phyloP scores from a whole-genome alignment of 164 flowering plant genomes.

The Vitis rupestris region DNA sequence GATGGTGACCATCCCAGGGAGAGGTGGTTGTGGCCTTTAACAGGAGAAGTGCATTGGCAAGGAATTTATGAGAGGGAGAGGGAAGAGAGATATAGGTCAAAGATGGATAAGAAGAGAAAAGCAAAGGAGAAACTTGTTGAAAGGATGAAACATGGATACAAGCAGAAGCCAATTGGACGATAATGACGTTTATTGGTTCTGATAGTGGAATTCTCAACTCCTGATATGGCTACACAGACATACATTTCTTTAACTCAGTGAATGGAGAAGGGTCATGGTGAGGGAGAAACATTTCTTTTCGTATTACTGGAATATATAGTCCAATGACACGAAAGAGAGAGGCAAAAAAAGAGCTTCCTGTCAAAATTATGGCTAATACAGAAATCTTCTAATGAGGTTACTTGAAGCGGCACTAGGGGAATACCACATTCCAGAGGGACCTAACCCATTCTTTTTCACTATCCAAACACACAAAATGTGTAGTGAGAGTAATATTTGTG shows the following conservation, averaged over 20 bases:
- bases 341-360: too few relatives aligned
- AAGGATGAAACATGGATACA: conserved; percentile 73
- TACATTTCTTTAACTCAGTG: background rate
- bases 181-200: conserved; percentile 18
- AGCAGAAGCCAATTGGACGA: conserved; percentile 74
- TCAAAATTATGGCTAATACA: too few relatives aligned
- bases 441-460: conserved; percentile 6
- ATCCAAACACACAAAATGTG: conserved; percentile 1
- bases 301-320: too few relatives aligned
- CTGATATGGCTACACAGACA: conserved; percentile 9
- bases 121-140: conserved; percentile 64
- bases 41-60: conserved; percentile 95
- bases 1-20: conserved; percentile 59
- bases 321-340: too few relatives aligned
- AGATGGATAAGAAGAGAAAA: conserved; percentile 94
- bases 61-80: conserved; percentile 91
- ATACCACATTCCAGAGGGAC: background rate
- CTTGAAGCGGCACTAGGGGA: background rate
- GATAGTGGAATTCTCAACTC: background rate
- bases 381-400: too few relatives aligned
- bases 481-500: background rate
- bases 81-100: conserved; percentile 75
- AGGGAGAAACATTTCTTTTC: conserved; percentile 14
- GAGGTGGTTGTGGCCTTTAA: conserved; percentile 90
- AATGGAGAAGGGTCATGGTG: conserved; percentile 9